Conservation (phyloP, 331 rosid species). For the Prunus yedoensis region DNA sequence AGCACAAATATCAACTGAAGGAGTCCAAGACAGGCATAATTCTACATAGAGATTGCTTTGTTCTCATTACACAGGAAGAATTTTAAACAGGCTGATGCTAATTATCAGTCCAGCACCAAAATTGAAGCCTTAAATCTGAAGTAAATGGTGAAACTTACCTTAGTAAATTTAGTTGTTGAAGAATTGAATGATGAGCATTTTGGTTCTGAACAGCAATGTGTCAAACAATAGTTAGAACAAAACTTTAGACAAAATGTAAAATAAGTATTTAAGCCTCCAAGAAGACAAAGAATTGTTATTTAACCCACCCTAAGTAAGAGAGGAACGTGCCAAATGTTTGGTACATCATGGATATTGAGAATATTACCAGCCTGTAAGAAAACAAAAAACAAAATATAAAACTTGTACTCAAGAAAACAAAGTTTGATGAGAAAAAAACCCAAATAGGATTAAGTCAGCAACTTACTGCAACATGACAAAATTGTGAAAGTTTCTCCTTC, state of each 20-base stretch:
- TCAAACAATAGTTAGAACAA: constrained; percentile 27
- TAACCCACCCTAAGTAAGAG: constrained; percentile 84
- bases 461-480: constrained; percentile 98
- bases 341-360: constrained; percentile 93
- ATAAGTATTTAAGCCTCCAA: constrained; percentile 20
- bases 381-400: constrained; percentile 25
- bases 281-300: constrained; percentile 20
- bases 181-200: constrained; percentile 82
- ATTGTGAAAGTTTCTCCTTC: constrained; percentile 86
- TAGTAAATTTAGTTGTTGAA: constrained; percentile 75
- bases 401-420: constrained; percentile 24
- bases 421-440: constrained; percentile 14
- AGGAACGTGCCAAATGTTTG: constrained; percentile 98
- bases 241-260: constrained; percentile 18
- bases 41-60: constrained; percentile 9
- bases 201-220: constrained; percentile 60
- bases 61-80: constrained; percentile 17
- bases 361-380: constrained; percentile 71
- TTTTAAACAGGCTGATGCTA: constrained; percentile 16
- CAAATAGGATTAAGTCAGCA: constrained; percentile 16
- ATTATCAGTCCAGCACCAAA: neutral
- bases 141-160: constrained; percentile 38
- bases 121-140: constrained; percentile 9
- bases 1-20: constrained; percentile 18
- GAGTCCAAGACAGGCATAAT: constrained; percentile 7